phyloP scores from a whole-genome alignment of 306 rosid species.

The Neltuma alba region DNA sequence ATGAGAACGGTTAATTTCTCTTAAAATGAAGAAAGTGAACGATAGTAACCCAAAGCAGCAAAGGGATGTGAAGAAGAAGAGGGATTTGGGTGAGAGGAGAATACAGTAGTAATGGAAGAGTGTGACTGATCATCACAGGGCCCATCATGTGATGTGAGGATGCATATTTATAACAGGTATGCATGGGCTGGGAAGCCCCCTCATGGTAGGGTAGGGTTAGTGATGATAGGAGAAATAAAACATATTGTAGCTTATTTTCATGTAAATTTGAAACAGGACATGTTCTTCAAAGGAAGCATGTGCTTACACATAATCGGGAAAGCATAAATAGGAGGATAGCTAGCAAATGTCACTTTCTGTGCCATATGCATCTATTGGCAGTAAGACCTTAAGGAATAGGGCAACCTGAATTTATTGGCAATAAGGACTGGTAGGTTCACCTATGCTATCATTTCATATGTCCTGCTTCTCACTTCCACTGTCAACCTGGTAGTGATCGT shows the following conservation, averaged over 20 bases:
- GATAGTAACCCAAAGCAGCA: slow-evolving; percentile 30
- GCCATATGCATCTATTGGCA: slow-evolving; percentile 52
- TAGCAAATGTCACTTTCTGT: slow-evolving; percentile 85
- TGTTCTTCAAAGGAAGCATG: slow-evolving; percentile 70
- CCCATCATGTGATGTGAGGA: slow-evolving; percentile 50
- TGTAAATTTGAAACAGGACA: slow-evolving; percentile 69
- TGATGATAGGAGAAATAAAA: slow-evolving; percentile 43
- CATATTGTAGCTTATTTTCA: slow-evolving; percentile 41
- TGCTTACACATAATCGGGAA: slow-evolving; percentile 66
- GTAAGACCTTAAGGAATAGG: slow-evolving; percentile 51
- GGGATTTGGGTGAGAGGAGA: slow-evolving; percentile 18
- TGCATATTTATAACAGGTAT: slow-evolving; percentile 49
- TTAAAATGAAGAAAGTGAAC: slow-evolving; percentile 3
- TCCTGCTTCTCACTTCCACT: slow-evolving; percentile 36
- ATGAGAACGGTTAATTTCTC: slow-evolving; percentile 26
- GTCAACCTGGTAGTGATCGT: slow-evolving; percentile 42
- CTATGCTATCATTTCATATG: slow-evolving; percentile 36
- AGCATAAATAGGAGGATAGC: slow-evolving; percentile 61
- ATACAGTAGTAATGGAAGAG: slow-evolving; percentile 48
- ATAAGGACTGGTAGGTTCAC: slow-evolving; percentile 34
- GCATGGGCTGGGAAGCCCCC: slow-evolving; percentile 37
- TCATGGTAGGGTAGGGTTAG: slow-evolving; percentile 67
- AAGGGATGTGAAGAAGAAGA: slow-evolving; percentile 29
- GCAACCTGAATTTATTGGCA: slow-evolving; percentile 74
- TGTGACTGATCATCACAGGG: slow-evolving; percentile 51